Evolutionary conservation across 1,139 yeast genomes (phyloP), one percentile per base, ranked within the genome.

Genomic region (Diutina rugosa): DNA sequence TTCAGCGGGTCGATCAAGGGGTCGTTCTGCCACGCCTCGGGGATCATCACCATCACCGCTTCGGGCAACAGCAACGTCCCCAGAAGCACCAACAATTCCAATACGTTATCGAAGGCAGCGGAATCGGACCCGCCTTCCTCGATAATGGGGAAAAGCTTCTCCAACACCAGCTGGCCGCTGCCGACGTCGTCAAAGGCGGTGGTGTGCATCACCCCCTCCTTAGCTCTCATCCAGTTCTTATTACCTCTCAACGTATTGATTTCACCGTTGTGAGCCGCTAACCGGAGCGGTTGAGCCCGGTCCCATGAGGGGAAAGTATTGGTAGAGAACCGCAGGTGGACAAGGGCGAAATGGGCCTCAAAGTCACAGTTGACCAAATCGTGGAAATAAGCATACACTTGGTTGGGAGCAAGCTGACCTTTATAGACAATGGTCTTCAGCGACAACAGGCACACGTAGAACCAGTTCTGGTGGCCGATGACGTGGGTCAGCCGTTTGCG

Each of bases 221-320:
- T 88, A 52, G 99, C 95, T 65, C 97, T 84, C 97, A 93, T 91
- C 98, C 98, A 93, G 72, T 93, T 93, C 73, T 90, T 93, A 80
- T 93, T 93, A 65, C 99, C 99, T 71, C 98, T 82, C 69, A 93
- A 77, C 52, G 99, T 91, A 73, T 93, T 93, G 71, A 93, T 93
- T 74, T 93, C 99, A 78, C 99, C 99, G 71, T 93, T 93, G 75
- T 93, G 99, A 52, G 99, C 99, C 47, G 96, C 91, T 86, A 95
- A 87, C 71, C 99, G 81, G 65, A 91, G 80, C 56, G 99, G 99
- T 73, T 93, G 99, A 46, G 99, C 99, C 73, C 99, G 84, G 73
- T 93, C 99, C 99, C 99, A 93, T 28, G 97, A 88, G 55, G 99
- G 99, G 82, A 93, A 93, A 55, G 99, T 93, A 73, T 93, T 93